Evolutionary conservation across 2,329 filamentous ascomycete genomes (phyloP), one percentile per base, ranked within the genome.

Genomic region (Penicillium sp.): DNA sequence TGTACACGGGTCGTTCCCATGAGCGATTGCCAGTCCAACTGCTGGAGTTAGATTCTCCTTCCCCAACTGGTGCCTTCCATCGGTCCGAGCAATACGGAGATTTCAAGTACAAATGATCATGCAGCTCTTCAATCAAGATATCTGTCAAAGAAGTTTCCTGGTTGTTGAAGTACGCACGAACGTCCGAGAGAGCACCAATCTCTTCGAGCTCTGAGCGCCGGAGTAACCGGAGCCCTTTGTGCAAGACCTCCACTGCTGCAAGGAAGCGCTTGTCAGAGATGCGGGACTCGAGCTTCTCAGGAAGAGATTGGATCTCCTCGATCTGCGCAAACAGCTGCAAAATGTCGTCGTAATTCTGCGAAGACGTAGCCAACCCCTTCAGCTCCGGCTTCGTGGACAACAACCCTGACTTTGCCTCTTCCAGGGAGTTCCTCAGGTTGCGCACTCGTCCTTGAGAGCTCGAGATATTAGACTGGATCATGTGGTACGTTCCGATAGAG

Each of bases 401-500:
- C 51, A 99, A 86, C 68, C 90, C 93, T 4, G 86, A 83, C 78
- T 96, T 96, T 49, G 94, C 90, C 58, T 88, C 86, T 15, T 89
- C 85, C 60, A 99, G 82, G n/a, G 92, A 92, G 60, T 93, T 88
- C 76, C 94, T 95, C 65, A 99, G 82, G 13, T 84, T 83, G 61
- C 94, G 88, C 58, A 99, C 92, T 63, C 92, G 88, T 72, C 89
- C 89, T 78, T 99, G 95, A 17, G 93, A 97, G 55, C 87, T 84
- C 71, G 94, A 91, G 67, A 99, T 95, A 78, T 92, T 97, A 56
- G 89, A 88, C 77, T 99, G 95, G 64, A 99, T 99, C 79, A 96
- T 97, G 82, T 99, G 96, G 75, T 98, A 99, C 22, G 94, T 98
- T 77, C 94, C 95, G 66, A 99, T 98, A 55, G 94, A 97, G 78